Evolutionary conservation across 352 stramenopile genomes (phyloP), one percentile per base, ranked within the genome.

Genomic region (Halophytophthora batemanensis): DNA sequence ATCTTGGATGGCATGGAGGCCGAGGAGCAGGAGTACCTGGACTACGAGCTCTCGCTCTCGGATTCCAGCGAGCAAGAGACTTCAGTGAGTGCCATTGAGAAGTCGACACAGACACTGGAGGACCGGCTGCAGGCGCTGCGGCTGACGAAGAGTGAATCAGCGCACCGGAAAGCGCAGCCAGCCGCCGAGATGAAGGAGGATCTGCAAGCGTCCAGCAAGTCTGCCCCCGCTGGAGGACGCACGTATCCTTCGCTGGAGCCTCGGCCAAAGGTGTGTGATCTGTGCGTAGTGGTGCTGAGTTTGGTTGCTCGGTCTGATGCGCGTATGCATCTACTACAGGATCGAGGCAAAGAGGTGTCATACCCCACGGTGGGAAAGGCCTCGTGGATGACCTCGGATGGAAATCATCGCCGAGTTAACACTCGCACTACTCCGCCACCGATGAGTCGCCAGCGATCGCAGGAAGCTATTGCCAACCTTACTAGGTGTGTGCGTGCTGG

Each of bases 1-100:
- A 92, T 92, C 60, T 68, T 92, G 38, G 74, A 90, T 61, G 82
- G 82, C 14, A 92, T 92, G 78, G 71, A 89, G 50, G 59, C 64
- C 2, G 74, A 86, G 43, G 82, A 92, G 41, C 46, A 62, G 2
- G 76, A 87, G 35, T 69, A 78, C 35, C 59, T 86, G 47, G 61
- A 85, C 35, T 84, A 87, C 40, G 69, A 82, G 23, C 56, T 54
- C 21, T 74, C 77, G 33, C 39, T 77, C 17, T 58, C 51, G 5
- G 37, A 61, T 21, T 54, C 64, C 21, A 64, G 52, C 6, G 53
- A 69, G 18, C 58, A 65, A 49, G 60, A 54, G 19, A 60, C 6
- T 17, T 48, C 59, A 8, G 12, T 35, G 4, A 19, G 34, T 22
- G 21, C 46, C 13, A 57, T 46, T 10, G 46, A 66, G 22, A 25